A percentile compares a stretch with the other conserved stretches of the same genome.
Evolutionary conservation across 495 filamentous ascomycete species (phyloP).

Genomic region (Hypoxylon fuscum): DNA sequence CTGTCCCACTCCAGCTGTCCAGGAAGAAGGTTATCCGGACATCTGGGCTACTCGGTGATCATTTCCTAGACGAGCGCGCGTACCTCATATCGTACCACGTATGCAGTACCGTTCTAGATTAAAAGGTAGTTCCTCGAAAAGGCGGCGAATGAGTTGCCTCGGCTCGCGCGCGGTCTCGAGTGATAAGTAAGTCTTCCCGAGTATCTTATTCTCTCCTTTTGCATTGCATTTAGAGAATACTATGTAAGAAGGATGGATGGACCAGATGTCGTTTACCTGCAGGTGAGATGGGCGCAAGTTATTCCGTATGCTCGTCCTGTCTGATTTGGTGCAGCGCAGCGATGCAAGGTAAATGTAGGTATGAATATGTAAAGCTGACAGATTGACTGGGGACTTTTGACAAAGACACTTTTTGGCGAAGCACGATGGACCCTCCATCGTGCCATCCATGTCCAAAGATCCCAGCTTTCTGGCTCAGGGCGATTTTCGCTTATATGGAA

Average conservation of each 20-base stretch:
- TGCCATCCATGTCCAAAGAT: slow-evolving; percentile 16
- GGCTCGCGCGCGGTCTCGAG: slow-evolving; percentile 6
- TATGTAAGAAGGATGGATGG: no score
- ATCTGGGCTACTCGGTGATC: slow-evolving; percentile 39
- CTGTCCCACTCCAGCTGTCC: slow-evolving; percentile 32
- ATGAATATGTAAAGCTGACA: slow-evolving; percentile 1
- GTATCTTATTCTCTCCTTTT: background rate
- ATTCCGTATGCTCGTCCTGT: background rate
- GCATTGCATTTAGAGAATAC: no score
- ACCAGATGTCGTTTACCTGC: no score
- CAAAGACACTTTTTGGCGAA: slow-evolving; percentile 5
- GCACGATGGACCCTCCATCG: background rate
- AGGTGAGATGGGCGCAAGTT: no score
- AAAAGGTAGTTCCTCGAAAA: slow-evolving; percentile 7
- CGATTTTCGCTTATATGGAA: slow-evolving; percentile 35
- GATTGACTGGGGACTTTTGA: slow-evolving; percentile 28
- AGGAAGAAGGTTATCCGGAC: slow-evolving; percentile 40
- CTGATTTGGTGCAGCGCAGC: background rate
- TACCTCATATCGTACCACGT: slow-evolving; percentile 40
- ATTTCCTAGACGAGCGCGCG: slow-evolving; percentile 26
- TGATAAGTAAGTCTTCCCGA: background rate
- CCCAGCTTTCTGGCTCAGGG: slow-evolving; percentile 38
- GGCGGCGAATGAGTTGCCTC: slow-evolving; percentile 20
- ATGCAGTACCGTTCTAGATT: slow-evolving; percentile 21
- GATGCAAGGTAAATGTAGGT: background rate